Evolutionary conservation across 78 protist species (phyloP).

Genomic region (Dictyostelium firmibasis): DNA sequence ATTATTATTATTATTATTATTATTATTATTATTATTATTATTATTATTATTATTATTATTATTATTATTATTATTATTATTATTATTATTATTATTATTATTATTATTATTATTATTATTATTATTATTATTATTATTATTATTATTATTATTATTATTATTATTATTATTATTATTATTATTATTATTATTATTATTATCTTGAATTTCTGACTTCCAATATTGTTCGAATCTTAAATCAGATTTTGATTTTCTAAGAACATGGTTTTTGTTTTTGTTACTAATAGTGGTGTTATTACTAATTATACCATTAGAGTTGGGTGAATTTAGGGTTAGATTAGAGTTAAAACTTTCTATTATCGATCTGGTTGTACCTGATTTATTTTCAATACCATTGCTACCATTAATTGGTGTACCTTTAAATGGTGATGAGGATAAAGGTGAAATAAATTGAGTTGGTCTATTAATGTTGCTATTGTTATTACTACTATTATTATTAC

Average conservation of each 20-base stretch:
- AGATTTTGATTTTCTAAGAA: conserved; percentile 39
- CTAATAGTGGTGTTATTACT: neutral
- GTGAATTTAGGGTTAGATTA: neutral
- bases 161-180: no score
- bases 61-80: neutral
- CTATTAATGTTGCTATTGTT: no score
- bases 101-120: neutral
- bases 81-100: neutral
- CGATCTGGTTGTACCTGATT: neutral
- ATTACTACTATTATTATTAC: no score
- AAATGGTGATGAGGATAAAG: neutral
- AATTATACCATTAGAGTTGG: neutral
- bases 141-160: neutral
- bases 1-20: neutral
- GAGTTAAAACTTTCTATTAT: neutral
- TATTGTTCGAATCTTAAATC: conserved; percentile 15
- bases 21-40: neutral
- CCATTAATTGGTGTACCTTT: neutral
- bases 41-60: no score
- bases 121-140: neutral
- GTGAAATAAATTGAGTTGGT: neutral
- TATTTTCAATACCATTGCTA: neutral
- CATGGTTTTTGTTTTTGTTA: neutral
- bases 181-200: neutral
- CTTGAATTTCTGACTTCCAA: neutral